Conservation (phyloP, 2,329 filamentous ascomycete genomes). For the Lanzia echinophila region DNA sequence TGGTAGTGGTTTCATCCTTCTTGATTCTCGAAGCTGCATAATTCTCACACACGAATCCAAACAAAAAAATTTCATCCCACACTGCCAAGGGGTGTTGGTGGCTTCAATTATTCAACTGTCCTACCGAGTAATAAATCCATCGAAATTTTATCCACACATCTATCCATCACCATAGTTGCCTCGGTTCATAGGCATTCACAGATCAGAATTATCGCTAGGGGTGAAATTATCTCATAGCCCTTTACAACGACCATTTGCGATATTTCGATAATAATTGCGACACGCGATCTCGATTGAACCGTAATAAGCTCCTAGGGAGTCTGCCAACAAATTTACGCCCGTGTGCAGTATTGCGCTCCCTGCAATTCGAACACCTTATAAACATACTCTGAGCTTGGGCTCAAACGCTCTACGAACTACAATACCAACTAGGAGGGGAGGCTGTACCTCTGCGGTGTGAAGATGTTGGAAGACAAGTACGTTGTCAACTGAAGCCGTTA, state of each 20-base stretch:
- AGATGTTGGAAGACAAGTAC: slow-evolving; percentile 42
- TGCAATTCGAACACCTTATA: background rate
- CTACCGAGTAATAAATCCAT: background rate
- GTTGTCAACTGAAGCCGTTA: slow-evolving; percentile 13
- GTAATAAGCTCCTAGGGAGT: background rate
- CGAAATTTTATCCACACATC: background rate
- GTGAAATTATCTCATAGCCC: slow-evolving; percentile 20
- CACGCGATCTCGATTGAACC: background rate
- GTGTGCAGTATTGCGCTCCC: background rate
- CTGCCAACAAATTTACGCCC: slow-evolving; percentile 7
- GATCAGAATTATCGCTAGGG: slow-evolving; percentile 11
- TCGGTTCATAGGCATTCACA: slow-evolving; percentile 5
- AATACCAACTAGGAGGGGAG: slow-evolving; percentile 20
- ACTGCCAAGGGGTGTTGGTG: background rate
- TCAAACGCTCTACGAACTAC: slow-evolving; percentile 16
- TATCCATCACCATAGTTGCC: background rate
- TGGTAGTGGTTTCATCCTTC: background rate
- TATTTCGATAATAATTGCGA: slow-evolving; percentile 13
- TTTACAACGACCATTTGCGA: slow-evolving; percentile 16
- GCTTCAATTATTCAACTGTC: slow-evolving; percentile 3
- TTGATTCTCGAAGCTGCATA: background rate
- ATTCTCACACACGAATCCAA: background rate
- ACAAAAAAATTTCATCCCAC: slow-evolving; percentile 1
- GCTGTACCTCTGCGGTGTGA: slow-evolving; percentile 16
- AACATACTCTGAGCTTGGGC: slow-evolving; percentile 11